Evolutionary conservation across 768 basidiomycete genomes (phyloP).

Genomic region (Lactarius pseudohatsudake): DNA sequence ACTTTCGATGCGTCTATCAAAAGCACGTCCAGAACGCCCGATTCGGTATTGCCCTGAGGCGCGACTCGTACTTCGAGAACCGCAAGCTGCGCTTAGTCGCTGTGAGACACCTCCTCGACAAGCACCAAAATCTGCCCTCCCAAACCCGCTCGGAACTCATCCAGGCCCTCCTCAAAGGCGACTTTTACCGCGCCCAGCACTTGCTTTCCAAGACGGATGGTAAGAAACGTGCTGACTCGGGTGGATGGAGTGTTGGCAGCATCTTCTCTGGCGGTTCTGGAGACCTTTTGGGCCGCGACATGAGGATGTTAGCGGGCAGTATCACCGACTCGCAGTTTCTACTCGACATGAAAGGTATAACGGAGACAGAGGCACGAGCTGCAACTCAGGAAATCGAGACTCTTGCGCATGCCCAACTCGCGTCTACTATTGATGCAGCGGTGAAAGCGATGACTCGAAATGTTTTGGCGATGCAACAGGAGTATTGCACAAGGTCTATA

Average conservation of each 20-base stretch:
- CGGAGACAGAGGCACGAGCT: background rate
- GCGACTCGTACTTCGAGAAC: conserved; percentile 3
- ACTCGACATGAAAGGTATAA: conserved; percentile 2
- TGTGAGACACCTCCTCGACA: conserved; percentile 8
- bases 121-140: background rate
- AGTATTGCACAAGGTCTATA: conserved; percentile 15
- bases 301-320: conserved; percentile 4
- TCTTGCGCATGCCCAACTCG: conserved; percentile 15
- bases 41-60: conserved; percentile 1
- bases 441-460: conserved; percentile 10
- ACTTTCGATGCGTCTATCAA: background rate
- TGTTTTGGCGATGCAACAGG: conserved; percentile 20
- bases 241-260: background rate
- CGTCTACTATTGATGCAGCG: conserved; percentile 3
- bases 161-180: conserved; percentile 9
- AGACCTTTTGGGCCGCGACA: conserved; percentile 12
- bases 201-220: background rate
- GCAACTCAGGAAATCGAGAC: conserved; percentile 5
- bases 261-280: conserved; percentile 2
- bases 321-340: conserved; percentile 22
- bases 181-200: conserved; percentile 13
- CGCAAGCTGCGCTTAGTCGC: conserved; percentile 16
- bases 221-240: background rate
- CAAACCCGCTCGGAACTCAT: conserved; percentile 9
- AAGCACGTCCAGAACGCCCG: conserved; percentile 8